Percentiles rank a stretch among this genome's conserved stretches.
Evolutionary conservation across 495 filamentous ascomycete species (phyloP).

Genomic region (Staphylotrichum longicolle): DNA sequence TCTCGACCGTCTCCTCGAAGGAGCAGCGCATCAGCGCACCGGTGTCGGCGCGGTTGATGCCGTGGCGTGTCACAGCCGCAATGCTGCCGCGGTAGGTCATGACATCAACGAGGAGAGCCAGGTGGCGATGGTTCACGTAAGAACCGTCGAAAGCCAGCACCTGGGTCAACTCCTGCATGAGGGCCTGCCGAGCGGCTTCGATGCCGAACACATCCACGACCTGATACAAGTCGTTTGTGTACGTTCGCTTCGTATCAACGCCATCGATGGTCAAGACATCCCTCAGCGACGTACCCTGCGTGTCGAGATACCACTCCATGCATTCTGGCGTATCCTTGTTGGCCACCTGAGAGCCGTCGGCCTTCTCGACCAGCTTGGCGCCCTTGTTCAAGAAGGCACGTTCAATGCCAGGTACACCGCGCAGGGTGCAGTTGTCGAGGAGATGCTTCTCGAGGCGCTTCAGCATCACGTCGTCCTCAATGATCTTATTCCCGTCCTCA

Average conservation of each 20-base stretch:
- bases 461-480: constrained; percentile 84
- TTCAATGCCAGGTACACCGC: constrained; percentile 83
- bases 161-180: constrained; percentile 82
- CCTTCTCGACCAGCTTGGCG: constrained; percentile 56
- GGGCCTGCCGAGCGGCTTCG: constrained; percentile 80
- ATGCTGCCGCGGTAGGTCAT: constrained; percentile 94
- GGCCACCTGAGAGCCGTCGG: constrained; percentile 67
- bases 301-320: constrained; percentile 94
- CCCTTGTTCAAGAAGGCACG: constrained; percentile 90
- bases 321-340: constrained; percentile 60
- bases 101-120: constrained; percentile 93
- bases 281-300: constrained; percentile 78
- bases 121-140: constrained; percentile 97
- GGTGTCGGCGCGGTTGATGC: constrained; percentile 97
- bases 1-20: constrained; percentile 99
- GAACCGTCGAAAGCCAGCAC: constrained; percentile 97
- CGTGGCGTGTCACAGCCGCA: constrained; percentile 94
- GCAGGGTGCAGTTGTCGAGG: constrained; percentile 82
- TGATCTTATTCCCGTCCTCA: constrained; percentile 71
- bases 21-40: constrained; percentile 99
- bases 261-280: constrained; percentile 82
- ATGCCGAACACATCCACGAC: constrained; percentile 93
- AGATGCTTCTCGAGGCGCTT: constrained; percentile 89
- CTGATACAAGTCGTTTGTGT: constrained; percentile 93
- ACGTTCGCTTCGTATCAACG: constrained; percentile 85